Base-by-base conservation (phyloP, 1,284 basidiomycete species). In the Fomes fomentarius region DNA sequence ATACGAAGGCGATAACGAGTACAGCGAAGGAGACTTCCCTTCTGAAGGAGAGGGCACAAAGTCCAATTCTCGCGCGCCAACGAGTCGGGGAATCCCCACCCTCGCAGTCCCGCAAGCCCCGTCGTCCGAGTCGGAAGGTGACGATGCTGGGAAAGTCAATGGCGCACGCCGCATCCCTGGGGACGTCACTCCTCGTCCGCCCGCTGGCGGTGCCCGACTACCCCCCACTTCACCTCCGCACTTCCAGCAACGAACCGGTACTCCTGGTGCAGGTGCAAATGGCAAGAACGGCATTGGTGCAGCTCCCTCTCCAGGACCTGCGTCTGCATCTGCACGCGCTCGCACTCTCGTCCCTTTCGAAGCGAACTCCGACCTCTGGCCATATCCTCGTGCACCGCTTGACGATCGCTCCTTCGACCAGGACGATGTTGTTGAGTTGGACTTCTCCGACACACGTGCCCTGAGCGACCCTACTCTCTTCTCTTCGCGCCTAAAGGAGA, bases 401-500 rank as follows among this genome's bases (percentile, higher is more conserved):
- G 70, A 71, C 55, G 65, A 68, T 0, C 73, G 75, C 47, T 74
- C 74, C 2, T 54, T 57, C 38, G 63, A 60, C 14, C 83, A 85
- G 42, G 63, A 61, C 14, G 71, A 71, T 48, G 80, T 89, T 21
- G 77, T 89, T 6, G 87, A 89, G 66, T 79, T 89, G 42, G 84
- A 87, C 65, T 89, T 87, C 63, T 76, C 77, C 4, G 87, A 89
- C 49, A 89, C 79, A 39, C 83, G 84, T 50, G 82, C 83, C 11
- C 65, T 89, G 59, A 87, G 85, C 63, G 83, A 89, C 61, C 79
- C 81, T 1, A 76, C 76, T 38, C 75, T 76, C 5, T 84, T 85
- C 60, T 71, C 73, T 44, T 67, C 54, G 35, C 58, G 65, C 58
- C 66, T 69, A 62, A 70, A 71, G 61, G 63, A 69, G 55, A 71